phyloP scores from a whole-genome alignment of 495 filamentous ascomycete species.

The Tuber brumale region DNA sequence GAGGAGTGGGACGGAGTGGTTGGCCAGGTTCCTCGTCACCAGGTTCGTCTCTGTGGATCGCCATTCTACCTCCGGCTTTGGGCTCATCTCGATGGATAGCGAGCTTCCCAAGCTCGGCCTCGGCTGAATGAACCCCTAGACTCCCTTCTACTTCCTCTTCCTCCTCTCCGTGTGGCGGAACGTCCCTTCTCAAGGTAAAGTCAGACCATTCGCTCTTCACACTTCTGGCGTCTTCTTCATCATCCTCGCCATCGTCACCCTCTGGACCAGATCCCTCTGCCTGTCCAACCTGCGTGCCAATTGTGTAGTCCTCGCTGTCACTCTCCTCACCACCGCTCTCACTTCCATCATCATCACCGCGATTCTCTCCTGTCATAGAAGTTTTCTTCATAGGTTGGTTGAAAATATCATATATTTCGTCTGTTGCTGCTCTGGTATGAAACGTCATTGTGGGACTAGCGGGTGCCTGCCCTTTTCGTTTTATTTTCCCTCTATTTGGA shows the following conservation, averaged over 20 bases:
- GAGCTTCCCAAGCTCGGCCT: slow-evolving; percentile 21
- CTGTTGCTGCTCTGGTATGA: slow-evolving; percentile 87
- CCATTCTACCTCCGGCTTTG: slow-evolving; percentile 16
- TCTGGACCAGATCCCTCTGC: slow-evolving; percentile 27
- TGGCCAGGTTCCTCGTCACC: slow-evolving; percentile 37
- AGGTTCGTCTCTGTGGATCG: slow-evolving; percentile 30
- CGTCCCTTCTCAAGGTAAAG: slow-evolving; percentile 34
- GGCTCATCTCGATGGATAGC: slow-evolving; percentile 24
- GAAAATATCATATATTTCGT: slow-evolving; percentile 95
- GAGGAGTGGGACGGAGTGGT: slow-evolving; percentile 40
- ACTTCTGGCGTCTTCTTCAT: slow-evolving; percentile 43
- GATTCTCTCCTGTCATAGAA: slow-evolving; percentile 35
- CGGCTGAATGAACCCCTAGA: slow-evolving; percentile 14
- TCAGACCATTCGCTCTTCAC: slow-evolving; percentile 41
- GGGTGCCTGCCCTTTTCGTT: slow-evolving; percentile 24
- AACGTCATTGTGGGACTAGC: slow-evolving; percentile 81
- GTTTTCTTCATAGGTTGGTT: slow-evolving; percentile 70
- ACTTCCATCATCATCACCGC: slow-evolving; percentile 44
- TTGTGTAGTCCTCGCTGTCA: slow-evolving; percentile 53
- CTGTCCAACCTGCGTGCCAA: slow-evolving; percentile 44
- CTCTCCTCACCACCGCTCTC: slow-evolving; percentile 61
- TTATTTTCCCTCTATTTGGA: slow-evolving; percentile 41
- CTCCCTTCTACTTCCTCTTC: slow-evolving; percentile 31
- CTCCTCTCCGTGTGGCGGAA: slow-evolving; percentile 34
- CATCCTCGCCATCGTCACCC: slow-evolving; percentile 42